Base-by-base conservation (phyloP, 768 basidiomycete genomes). In the Mycena epipterygia region DNA sequence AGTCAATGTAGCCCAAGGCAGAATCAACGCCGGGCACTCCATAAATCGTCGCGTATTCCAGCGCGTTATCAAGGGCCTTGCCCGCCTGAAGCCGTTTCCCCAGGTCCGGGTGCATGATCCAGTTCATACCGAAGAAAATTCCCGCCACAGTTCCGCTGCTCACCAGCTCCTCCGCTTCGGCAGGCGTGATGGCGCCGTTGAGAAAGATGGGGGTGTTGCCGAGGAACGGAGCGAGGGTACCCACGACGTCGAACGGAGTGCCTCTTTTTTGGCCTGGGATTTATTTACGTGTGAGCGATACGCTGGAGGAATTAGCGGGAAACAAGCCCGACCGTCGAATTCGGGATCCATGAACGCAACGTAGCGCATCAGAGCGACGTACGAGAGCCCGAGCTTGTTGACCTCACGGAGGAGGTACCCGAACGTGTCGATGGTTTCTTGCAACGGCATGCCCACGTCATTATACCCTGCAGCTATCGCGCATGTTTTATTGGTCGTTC, bases 71-170 rank as follows among this genome's bases (percentile, higher is more conserved):
- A 23, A 83, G 74, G 32, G 81, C 75, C 69, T 80, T 81, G 6
- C 80, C 83, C 42, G 79, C 69, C 61, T 76, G 48, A 16, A 83
- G 69, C 17, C 84, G 80, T 72, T 82, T 81, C 48, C 76, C 79
- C 23, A 85, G 66, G 70, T 85, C 84, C 5, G 84, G 82, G 63
- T 86, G 84, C 5, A 78, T 75, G 51, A 85, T 80, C 72, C 75
- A 84, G 53, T 76, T 68, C 67, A 80, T 73, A 5, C 85, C 84
- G 52, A 85, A 80, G 46, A 77, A 72, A 9, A 81, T 76, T 1
- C 76, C 84, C 64, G 84, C 83, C 14, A 81, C 74, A 52, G 83
- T 80, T 1, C 80, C 78, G 4, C 74, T 67, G 0, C 76, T 57
- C 17, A 86, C 69, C n/a, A 84, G 77, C 44, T 68, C 51, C 23